Evolutionary conservation across 2,329 filamentous ascomycete genomes (phyloP).

Genomic region (Whalleya microplaca): DNA sequence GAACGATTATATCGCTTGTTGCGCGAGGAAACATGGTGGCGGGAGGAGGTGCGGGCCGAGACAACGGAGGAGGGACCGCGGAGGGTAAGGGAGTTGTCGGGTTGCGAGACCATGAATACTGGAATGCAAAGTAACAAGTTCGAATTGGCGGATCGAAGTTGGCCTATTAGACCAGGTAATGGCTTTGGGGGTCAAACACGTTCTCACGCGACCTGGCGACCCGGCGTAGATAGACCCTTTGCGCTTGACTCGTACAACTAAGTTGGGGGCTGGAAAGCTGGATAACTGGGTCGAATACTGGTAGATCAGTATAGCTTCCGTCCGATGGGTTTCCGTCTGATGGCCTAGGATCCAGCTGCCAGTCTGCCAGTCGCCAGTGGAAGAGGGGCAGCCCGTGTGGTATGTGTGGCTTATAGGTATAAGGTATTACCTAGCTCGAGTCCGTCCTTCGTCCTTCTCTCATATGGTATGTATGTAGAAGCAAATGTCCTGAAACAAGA

Average conservation of each 20-base stretch:
- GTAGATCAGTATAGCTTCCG: slow-evolving; percentile 11
- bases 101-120: slow-evolving; percentile 65
- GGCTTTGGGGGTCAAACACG: slow-evolving; percentile 21
- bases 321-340: too few species aligned
- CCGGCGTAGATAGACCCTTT: slow-evolving; percentile 19
- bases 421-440: too few species aligned
- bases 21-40: slow-evolving; percentile 50
- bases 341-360: too few species aligned
- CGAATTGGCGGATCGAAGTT: slow-evolving; percentile 7
- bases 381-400: slow-evolving; percentile 29
- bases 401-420: too few species aligned
- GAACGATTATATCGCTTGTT: slow-evolving; percentile 79
- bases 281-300: background rate
- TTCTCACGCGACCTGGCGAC: slow-evolving; percentile 28
- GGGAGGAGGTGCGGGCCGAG: slow-evolving; percentile 65
- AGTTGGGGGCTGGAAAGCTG: slow-evolving; percentile 3
- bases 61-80: slow-evolving; percentile 66
- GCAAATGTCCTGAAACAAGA: background rate
- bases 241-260: slow-evolving; percentile 1
- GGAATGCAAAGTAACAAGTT: slow-evolving; percentile 6
- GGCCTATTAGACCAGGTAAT: background rate
- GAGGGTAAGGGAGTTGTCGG: slow-evolving; percentile 60
- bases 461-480: background rate
- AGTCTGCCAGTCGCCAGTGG: too few species aligned
- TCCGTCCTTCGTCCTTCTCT: background rate